Evolutionary conservation across 1,284 basidiomycete species (phyloP), one percentile per base, ranked within the genome.

Genomic region (Wolfiporia cocos): DNA sequence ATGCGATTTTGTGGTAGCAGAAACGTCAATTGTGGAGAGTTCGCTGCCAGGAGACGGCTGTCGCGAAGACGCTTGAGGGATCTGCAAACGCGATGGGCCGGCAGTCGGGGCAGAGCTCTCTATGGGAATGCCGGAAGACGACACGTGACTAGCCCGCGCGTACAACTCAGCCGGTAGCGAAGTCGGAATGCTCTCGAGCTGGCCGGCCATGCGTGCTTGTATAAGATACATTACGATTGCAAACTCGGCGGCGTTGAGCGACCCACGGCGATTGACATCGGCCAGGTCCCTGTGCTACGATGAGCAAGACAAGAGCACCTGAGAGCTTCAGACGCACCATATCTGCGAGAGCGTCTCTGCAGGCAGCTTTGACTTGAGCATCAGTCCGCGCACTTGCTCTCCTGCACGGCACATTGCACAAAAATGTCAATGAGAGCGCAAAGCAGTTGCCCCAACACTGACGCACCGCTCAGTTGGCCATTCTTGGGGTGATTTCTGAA

Each of bases 171-270:
- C 80, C 11, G 95, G 92, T 12, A 99, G 74, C 0, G 74, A 68
- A 3, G 76, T 62, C 5, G 96, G 95, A 32, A 98, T 74, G 34
- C 74, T 72, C 19, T 82, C 65, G 42, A 92, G 68, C 36, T 81
- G 74, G 39, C 83, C 81, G 30, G 85, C 81, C 94, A 99, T 98
- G 39, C 78, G 72, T 35, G 77, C 84, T 64, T 97, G 93, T 50
- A 98, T 93, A 56, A 94, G 77, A 59, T 88, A 91, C 96, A 99
- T 97, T 41, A 90, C 96, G 55, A 99, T 81, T 48, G 86, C 85
- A 61, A 99, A 99, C 62, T 98, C 94, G 34, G 86, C 76, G 12
- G 84, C 71, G 59, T 99, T 95, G 44, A 99, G 81, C 7, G 76
- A 70, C 22, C 96, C 96, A 42, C 94, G 81, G 49, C 86, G 78